Percentiles rank a stretch among this genome's conserved stretches.
phyloP scores from a whole-genome alignment of 1,284 basidiomycete genomes.

The Heliocybe sulcata region DNA sequence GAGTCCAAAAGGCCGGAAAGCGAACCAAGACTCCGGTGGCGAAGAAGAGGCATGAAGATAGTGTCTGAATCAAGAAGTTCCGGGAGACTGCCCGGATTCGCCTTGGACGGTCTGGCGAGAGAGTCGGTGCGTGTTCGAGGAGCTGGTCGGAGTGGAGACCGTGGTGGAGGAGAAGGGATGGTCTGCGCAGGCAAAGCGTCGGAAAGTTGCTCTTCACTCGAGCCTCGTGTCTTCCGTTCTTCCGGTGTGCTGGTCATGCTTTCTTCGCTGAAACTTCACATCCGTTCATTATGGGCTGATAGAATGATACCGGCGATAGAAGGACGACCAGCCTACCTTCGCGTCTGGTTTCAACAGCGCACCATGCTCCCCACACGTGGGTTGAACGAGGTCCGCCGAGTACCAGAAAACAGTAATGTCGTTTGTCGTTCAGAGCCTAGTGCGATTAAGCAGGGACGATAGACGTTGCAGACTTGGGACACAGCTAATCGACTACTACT shows the following conservation, averaged over 20 bases:
- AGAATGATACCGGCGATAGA: not conserved
- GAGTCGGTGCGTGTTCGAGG: constrained; percentile 6
- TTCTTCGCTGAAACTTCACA: not conserved
- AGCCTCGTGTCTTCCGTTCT: not conserved
- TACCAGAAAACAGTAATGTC: no score
- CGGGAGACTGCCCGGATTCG: constrained; percentile 3
- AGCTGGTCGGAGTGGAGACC: constrained; percentile 20
- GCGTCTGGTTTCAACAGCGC: not conserved
- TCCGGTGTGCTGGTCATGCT: not conserved
- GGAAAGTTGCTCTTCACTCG: not conserved
- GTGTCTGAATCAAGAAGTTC: constrained; percentile 7
- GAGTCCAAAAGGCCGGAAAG: constrained; percentile 21
- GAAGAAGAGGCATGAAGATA: constrained; percentile 17
- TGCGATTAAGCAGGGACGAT: no score
- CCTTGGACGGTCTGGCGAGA: constrained; percentile 3
- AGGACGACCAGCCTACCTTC: not conserved
- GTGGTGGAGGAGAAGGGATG: constrained; percentile 16
- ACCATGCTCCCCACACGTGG: not conserved
- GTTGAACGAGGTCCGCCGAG: not conserved
- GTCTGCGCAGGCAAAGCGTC: not conserved
- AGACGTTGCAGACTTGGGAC: no score
- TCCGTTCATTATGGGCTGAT: not conserved
- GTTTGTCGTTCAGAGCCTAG: no score
- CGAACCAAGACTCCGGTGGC: constrained; percentile 21
- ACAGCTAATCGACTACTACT: no score